These are phyloP conservation scores for Euphorbia peplus DNA, from an alignment of 345 rosid genomes.

Conservation along the genomic window DNA sequence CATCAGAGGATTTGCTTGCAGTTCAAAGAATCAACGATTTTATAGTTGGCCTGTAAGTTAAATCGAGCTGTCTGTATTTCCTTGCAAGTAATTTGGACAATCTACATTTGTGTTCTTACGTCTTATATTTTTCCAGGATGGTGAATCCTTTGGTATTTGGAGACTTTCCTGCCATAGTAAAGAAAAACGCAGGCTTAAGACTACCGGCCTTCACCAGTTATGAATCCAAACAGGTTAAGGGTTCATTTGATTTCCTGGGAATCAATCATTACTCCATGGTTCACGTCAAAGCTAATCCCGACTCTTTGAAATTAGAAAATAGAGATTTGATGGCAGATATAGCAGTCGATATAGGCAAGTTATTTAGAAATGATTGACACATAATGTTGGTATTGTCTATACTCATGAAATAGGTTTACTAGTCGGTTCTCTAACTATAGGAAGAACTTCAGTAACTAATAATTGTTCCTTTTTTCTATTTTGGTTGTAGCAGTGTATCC, in stretches of 20 bases:
- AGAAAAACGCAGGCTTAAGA: slow-evolving; percentile 57
- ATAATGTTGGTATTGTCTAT: background rate
- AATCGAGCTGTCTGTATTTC: background rate
- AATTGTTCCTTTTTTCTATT: background rate
- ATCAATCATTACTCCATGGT: slow-evolving; percentile 35
- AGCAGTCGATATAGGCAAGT: slow-evolving; percentile 27
- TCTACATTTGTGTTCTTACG: background rate
- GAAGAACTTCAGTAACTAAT: too few species aligned
- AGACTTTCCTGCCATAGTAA: slow-evolving; percentile 69
- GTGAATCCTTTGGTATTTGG: slow-evolving; percentile 62
- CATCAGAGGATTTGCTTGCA: slow-evolving; percentile 34
- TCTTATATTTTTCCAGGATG: slow-evolving; percentile 43
- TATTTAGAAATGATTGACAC: background rate
- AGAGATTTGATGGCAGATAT: slow-evolving; percentile 40
- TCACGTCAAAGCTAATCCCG: slow-evolving; percentile 31
- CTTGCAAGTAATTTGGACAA: too few species aligned
- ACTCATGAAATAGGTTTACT: background rate
- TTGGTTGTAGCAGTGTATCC: background rate
- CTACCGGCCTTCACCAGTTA: slow-evolving; percentile 51
- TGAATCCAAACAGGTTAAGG: slow-evolving; percentile 60
- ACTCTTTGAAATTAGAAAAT: slow-evolving; percentile 13
- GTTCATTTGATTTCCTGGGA: slow-evolving; percentile 61
- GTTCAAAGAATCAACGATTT: slow-evolving; percentile 40
- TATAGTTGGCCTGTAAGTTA: slow-evolving; percentile 38
- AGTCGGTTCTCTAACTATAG: background rate